Conservation (phyloP, 164 flowering plant genomes). For the Euptelea pleiosperma region DNA sequence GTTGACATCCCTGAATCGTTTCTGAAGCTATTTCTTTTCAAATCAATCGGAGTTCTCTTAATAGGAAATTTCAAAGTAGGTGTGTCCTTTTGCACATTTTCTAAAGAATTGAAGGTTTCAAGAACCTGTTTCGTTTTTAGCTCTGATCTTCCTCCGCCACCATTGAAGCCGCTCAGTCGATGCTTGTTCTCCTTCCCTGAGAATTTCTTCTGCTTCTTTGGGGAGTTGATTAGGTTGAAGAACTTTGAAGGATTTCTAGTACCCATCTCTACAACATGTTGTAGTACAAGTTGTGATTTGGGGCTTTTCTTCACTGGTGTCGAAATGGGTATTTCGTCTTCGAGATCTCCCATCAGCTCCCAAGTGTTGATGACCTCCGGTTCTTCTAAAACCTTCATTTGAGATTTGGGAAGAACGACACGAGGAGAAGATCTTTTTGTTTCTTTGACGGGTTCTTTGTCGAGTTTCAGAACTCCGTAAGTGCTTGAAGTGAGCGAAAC, state of each 20-base stretch:
- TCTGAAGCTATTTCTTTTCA: constrained; percentile 22
- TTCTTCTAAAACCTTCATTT: constrained; percentile 22
- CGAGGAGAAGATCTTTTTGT: constrained; percentile 32
- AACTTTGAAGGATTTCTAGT: constrained; percentile 46
- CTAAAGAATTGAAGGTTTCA: constrained; percentile 30
- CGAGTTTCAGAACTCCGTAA: constrained; percentile 67
- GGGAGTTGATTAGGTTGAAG: constrained; percentile 43
- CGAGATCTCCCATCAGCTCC: constrained; percentile 78
- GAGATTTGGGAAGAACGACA: neutral
- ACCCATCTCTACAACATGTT: constrained; percentile 26
- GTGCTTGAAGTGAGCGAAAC: constrained; percentile 89
- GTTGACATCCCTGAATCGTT: constrained; percentile 28
- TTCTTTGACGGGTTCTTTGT: constrained; percentile 24
- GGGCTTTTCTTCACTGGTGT: constrained; percentile 41
- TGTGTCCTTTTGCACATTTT: constrained; percentile 23
- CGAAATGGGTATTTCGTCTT: constrained; percentile 42
- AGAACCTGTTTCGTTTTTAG: constrained; percentile 38
- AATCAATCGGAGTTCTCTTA: constrained; percentile 20
- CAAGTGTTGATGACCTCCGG: constrained; percentile 76
- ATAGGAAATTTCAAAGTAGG: neutral
- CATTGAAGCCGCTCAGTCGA: constrained; percentile 9
- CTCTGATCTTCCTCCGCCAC: constrained; percentile 16
- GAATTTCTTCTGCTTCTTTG: constrained; percentile 41
- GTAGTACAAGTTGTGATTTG: constrained; percentile 26
- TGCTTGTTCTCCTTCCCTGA: constrained; percentile 67